phyloP scores from a whole-genome alignment of 208 protist genomes.

The Porcisia hertigi region DNA sequence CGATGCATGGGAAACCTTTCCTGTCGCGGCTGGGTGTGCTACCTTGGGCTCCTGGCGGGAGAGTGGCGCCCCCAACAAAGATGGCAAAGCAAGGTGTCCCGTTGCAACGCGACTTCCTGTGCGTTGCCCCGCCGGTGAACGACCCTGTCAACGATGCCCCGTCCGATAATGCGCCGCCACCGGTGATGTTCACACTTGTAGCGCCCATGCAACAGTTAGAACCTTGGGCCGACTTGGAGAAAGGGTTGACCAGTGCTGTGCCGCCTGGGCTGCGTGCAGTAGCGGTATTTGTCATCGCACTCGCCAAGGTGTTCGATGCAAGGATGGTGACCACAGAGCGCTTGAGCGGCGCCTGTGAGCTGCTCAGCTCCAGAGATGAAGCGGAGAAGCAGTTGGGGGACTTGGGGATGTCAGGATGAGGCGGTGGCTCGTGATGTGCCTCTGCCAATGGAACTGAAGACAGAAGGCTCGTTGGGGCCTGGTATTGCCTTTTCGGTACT shows the following conservation, averaged over 20 bases:
- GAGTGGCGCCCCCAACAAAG: conserved; percentile 26
- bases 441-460: background rate
- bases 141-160: conserved; percentile 18
- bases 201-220: background rate
- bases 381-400: conserved; percentile 4
- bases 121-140: conserved; percentile 5
- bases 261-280: conserved; percentile 6
- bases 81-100: conserved; percentile 43
- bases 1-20: conserved; percentile 19
- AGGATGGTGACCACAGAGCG: background rate
- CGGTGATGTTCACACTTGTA: background rate
- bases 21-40: background rate
- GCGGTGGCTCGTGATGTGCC: background rate
- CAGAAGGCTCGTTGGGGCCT: background rate
- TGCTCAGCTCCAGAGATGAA: conserved; percentile 11
- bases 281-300: background rate
- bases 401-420: background rate
- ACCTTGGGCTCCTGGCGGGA: conserved; percentile 2
- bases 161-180: background rate
- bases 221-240: conserved; percentile 21
- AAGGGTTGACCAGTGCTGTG: conserved; percentile 25
- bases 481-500: background rate
- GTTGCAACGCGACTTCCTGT: conserved; percentile 17
- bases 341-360: background rate
- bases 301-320: background rate